phyloP scores from a whole-genome alignment of 1,284 basidiomycete genomes.

The Gomphus sp. region DNA sequence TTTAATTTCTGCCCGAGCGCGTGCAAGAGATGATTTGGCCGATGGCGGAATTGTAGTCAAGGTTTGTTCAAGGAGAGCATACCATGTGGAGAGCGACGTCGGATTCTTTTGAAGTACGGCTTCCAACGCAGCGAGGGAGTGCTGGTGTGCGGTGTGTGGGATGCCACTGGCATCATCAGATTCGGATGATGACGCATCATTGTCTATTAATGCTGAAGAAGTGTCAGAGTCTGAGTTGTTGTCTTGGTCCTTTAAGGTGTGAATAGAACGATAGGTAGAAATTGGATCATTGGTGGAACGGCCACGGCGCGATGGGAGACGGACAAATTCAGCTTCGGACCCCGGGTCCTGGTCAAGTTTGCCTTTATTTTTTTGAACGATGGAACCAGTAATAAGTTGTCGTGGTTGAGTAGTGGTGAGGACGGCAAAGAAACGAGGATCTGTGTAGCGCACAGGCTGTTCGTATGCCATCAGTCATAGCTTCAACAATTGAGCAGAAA shows the following conservation, averaged over 20 bases:
- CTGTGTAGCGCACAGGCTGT: conserved; percentile 47
- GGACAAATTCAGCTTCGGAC: conserved; percentile 60
- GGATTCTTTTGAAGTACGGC: conserved; percentile 42
- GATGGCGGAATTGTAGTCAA: conserved; percentile 45
- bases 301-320: conserved; percentile 33
- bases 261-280: conserved; percentile 42
- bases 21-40: conserved; percentile 51
- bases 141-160: conserved; percentile 44
- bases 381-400: conserved; percentile 29
- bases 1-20: conserved; percentile 59
- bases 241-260: conserved; percentile 23
- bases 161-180: conserved; percentile 25
- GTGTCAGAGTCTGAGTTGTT: conserved; percentile 35
- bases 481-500: not conserved
- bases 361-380: conserved; percentile 18
- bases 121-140: conserved; percentile 49
- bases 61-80: conserved; percentile 53
- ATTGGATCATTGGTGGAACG: conserved; percentile 24
- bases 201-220: conserved; percentile 17
- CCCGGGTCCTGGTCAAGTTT: conserved; percentile 18
- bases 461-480: not conserved
- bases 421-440: conserved; percentile 42
- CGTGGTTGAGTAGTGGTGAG: conserved; percentile 40
- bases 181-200: conserved; percentile 19
- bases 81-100: conserved; percentile 47